A percentile compares a stretch with the other conserved stretches of the same genome.
These are phyloP conservation scores for Cystobasidium sp. DNA, from an alignment of 1,284 basidiomycete genomes.

Conservation along the genomic window DNA sequence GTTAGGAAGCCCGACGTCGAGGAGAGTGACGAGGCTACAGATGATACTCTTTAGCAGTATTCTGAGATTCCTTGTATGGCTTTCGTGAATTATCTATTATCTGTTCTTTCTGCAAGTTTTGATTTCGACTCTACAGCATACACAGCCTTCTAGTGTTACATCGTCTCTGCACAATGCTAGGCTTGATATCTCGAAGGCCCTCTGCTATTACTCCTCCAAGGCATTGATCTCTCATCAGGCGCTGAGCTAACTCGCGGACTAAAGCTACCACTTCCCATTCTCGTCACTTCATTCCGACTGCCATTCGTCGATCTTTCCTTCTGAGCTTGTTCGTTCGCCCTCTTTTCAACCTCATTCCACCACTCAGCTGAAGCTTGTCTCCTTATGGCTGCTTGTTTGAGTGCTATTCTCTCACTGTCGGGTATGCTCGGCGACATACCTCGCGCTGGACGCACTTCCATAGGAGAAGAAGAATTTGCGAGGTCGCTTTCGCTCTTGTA, in stretches of 20 bases:
- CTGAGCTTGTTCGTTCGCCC: slow-evolving; percentile 17
- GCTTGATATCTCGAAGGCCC: not conserved
- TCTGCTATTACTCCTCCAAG: not conserved
- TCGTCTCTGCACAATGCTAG: no score
- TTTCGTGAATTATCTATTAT: not conserved
- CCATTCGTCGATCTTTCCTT: not conserved
- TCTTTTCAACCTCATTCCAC: slow-evolving; percentile 38
- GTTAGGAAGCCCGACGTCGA: not conserved
- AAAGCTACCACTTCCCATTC: no score
- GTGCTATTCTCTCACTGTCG: slow-evolving; percentile 20
- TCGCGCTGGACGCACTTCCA: not conserved
- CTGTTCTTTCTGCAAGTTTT: not conserved
- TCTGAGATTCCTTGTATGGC: not conserved
- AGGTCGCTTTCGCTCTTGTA: not conserved
- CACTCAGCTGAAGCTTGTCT: slow-evolving; percentile 33
- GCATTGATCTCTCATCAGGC: not conserved
- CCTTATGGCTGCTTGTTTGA: slow-evolving; percentile 25
- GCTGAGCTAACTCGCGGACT: not conserved
- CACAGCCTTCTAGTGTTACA: no score
- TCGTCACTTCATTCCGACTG: no score
- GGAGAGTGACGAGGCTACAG: slow-evolving; percentile 8
- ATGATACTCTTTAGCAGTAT: not conserved
- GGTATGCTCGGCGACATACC: not conserved
- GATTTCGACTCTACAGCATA: no score
- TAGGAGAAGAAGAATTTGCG: not conserved